Base-by-base conservation (phyloP, 768 basidiomycete genomes). In the Porpolomopsis calyptriformis region DNA sequence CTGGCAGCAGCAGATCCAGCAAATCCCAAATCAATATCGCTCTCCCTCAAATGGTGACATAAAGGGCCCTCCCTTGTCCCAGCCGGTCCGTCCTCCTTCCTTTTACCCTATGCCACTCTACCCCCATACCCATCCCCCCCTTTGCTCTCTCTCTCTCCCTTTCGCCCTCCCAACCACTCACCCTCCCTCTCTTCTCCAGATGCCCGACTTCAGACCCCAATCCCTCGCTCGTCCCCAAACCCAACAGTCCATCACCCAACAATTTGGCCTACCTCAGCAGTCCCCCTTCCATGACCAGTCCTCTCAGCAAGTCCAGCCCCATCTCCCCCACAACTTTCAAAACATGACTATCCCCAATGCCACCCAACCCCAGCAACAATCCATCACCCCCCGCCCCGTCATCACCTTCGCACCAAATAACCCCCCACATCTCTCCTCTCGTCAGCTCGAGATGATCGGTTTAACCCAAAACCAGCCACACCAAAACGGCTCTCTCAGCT, bases 1-100 rank as follows among this genome's bases (percentile, higher is more conserved):
- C 54, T 82, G 78, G 80, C 73, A 73, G 60, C 72, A 76, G 60
- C 71, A n/a, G n/a, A n/a, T 74, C 58, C 70, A 72, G 57, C 67
- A 68, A 43, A 54, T 64, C 49, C 68, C 69, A 52, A 64, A 62
- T 35, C 64, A 66, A 50, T 72, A 71, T 52, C 67, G 73, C 26
- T 57, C 62, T 4, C 68, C 68, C 42, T 68, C 62, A 52, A 57
- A 65, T 37, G 61, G 63, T 38, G 72, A 71, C 55, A 61, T 73
- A 50, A 57, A 61, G 25, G 46, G 61, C 26, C 47, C 59, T 36
- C 71, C 69, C 54, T 60, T 66, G 48, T 70, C 57, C 44, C 58
- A 68, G 26, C 77, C 76, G 73, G 77, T 68, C 50, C 62, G 73
- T 72, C 45, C 43, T 46, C 45, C 38, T 52, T 46, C 52, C 54